phyloP scores from a whole-genome alignment of 75 land plant species.

The Selaginella moellendorffii region DNA sequence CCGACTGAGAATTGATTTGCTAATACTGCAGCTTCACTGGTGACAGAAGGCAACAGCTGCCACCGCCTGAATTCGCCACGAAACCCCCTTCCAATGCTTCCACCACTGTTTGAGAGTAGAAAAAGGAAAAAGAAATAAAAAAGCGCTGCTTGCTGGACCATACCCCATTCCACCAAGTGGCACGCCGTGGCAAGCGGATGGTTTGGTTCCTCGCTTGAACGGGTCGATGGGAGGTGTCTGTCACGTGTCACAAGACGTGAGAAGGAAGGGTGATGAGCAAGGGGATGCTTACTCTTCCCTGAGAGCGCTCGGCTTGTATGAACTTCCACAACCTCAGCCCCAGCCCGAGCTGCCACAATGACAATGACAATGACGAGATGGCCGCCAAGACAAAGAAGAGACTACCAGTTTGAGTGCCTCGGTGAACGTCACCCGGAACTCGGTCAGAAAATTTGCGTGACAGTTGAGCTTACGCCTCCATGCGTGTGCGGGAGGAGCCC shows the following conservation, averaged over 20 bases:
- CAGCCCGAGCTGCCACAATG: slow-evolving; percentile 40
- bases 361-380: not conserved
- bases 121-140: not conserved
- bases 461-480: slow-evolving; percentile 87
- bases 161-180: slow-evolving; percentile 99
- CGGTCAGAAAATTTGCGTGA: slow-evolving; percentile 75
- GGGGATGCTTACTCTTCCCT: slow-evolving; percentile 93
- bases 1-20: slow-evolving; percentile 97
- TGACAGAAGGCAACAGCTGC: slow-evolving; percentile 77
- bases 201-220: slow-evolving; percentile 60
- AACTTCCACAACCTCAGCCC: slow-evolving; percentile 88
- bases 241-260: too few species aligned
- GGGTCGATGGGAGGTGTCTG: slow-evolving; percentile 98
- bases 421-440: slow-evolving; percentile 75
- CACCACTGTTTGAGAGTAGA: slow-evolving; percentile 44
- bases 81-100: slow-evolving; percentile 92
- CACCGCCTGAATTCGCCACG: slow-evolving; percentile 91
- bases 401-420: slow-evolving; percentile 87
- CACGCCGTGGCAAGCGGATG: slow-evolving; percentile 95
- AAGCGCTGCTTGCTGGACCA: not conserved
- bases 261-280: too few species aligned
- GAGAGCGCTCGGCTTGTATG: slow-evolving; percentile 83
- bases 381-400: not conserved
- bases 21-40: slow-evolving; percentile 65
- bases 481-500: slow-evolving; percentile 79